Evolutionary conservation across 768 basidiomycete species (phyloP).

Genomic region (Hydnum rufescens): DNA sequence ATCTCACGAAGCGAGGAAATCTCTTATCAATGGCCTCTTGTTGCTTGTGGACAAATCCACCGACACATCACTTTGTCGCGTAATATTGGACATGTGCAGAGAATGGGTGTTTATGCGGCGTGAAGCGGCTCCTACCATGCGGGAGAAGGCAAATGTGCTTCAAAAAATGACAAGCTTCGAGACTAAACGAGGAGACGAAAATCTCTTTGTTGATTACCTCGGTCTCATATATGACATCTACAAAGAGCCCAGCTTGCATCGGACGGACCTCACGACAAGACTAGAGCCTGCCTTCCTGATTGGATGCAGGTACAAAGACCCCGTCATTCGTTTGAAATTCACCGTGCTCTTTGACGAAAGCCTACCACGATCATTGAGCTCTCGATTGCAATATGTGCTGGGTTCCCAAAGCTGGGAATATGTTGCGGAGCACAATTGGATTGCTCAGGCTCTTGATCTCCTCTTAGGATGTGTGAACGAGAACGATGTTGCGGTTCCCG

Average conservation of each 20-base stretch:
- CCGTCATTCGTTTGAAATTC: slow-evolving; percentile 60
- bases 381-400: slow-evolving; percentile 71
- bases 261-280: slow-evolving; percentile 83
- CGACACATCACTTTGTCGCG: slow-evolving; percentile 54
- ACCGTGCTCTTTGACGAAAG: slow-evolving; percentile 78
- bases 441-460: slow-evolving; percentile 75
- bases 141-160: slow-evolving; percentile 81
- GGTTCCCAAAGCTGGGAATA: slow-evolving; percentile 93
- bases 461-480: slow-evolving; percentile 53
- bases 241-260: slow-evolving; percentile 61
- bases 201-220: slow-evolving; percentile 64
- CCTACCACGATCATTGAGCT: slow-evolving; percentile 62
- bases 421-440: slow-evolving; percentile 84
- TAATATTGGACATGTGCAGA: slow-evolving; percentile 66
- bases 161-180: slow-evolving; percentile 56
- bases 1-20: slow-evolving; percentile 71
- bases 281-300: slow-evolving; percentile 86
- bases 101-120: slow-evolving; percentile 80
- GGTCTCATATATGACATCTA: slow-evolving; percentile 89
- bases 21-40: slow-evolving; percentile 55
- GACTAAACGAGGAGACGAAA: slow-evolving; percentile 63
- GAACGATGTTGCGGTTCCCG: slow-evolving; percentile 21
- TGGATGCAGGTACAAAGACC: slow-evolving; percentile 72
- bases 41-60: slow-evolving; percentile 82
- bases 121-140: slow-evolving; percentile 67